A percentile compares a stretch with the other conserved stretches of the same genome.
phyloP scores from a whole-genome alignment of 768 basidiomycete genomes.

The Gloeopeniophorella convolvens region DNA sequence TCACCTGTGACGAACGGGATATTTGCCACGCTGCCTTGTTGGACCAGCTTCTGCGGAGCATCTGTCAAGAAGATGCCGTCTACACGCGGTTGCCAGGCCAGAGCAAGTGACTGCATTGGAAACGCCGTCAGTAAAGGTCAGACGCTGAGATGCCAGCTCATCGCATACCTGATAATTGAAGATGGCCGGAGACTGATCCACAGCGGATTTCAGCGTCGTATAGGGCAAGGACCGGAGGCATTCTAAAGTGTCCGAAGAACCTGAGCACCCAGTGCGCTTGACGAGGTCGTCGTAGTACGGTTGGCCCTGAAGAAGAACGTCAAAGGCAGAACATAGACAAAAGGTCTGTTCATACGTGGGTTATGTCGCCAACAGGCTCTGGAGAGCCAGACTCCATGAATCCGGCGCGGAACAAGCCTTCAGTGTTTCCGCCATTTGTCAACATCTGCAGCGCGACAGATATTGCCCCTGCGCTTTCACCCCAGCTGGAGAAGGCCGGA shows the following conservation, averaged over 20 bases:
- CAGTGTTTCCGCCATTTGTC: conserved; percentile 31
- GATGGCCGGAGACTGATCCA: conserved; percentile 28
- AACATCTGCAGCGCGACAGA: conserved; percentile 38
- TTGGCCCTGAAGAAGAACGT: conserved; percentile 24
- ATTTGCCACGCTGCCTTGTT: conserved; percentile 31
- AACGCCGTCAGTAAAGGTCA: too few species aligned
- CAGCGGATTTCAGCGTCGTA: conserved; percentile 25
- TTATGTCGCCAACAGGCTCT: conserved; percentile 26
- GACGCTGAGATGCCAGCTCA: too few species aligned
- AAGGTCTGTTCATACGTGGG: conserved; percentile 29
- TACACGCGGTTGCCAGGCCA: conserved; percentile 34
- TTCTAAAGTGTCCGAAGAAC: conserved; percentile 31
- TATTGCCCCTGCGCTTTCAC: conserved; percentile 49
- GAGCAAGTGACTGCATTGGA: conserved; percentile 22
- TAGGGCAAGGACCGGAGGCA: conserved; percentile 38
- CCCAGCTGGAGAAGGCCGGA: conserved; percentile 31
- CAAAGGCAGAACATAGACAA: not conserved
- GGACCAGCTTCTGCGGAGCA: conserved; percentile 28
- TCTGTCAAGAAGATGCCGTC: conserved; percentile 35
- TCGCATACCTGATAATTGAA: conserved; percentile 28
- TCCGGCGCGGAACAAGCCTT: conserved; percentile 35
- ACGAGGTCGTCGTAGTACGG: conserved; percentile 37
- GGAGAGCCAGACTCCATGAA: conserved; percentile 41
- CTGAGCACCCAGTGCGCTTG: conserved; percentile 30
- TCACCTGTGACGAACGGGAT: conserved; percentile 26